phyloP scores from a whole-genome alignment of 176 grass and related monocot species.

The Zea luxurians region DNA sequence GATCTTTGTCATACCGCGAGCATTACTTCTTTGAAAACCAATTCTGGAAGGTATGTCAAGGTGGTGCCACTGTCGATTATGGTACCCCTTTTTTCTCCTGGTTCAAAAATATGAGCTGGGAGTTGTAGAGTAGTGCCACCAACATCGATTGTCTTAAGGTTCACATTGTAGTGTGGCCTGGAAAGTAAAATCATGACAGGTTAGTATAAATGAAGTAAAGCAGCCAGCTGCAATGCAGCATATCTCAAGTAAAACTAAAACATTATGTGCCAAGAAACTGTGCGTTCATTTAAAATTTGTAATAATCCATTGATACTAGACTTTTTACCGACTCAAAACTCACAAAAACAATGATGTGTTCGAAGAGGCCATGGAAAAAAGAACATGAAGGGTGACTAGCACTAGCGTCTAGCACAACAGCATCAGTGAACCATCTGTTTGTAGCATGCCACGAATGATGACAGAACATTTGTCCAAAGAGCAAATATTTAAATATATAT shows the following conservation, averaged over 20 bases:
- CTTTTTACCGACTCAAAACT: slow-evolving; percentile 1
- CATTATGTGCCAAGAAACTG: background rate
- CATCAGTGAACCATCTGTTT: background rate
- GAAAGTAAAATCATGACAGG: slow-evolving; percentile 31
- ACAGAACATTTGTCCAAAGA: background rate
- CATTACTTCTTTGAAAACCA: slow-evolving; percentile 76
- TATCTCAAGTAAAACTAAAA: slow-evolving; percentile 19
- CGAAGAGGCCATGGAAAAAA: background rate
- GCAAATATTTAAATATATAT: background rate
- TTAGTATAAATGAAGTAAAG: slow-evolving; percentile 20
- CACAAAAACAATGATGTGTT: background rate
- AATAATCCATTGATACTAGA: background rate
- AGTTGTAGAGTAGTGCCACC: slow-evolving; percentile 67
- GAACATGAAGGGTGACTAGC: background rate
- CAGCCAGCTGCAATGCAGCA: background rate
- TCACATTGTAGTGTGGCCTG: slow-evolving; percentile 91
- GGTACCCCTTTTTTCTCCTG: slow-evolving; percentile 69
- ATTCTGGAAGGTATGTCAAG: slow-evolving; percentile 88
- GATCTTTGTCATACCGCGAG: slow-evolving; percentile 51
- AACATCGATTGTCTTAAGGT: slow-evolving; percentile 76
- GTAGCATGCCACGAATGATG: background rate
- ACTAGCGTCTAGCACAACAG: background rate
- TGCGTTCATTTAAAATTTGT: slow-evolving; percentile 6
- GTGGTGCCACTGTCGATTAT: slow-evolving; percentile 97
- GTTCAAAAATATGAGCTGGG: slow-evolving; percentile 78